These are phyloP conservation scores for Elymus sibiricus DNA, from an alignment of 176 grass and related monocot genomes.

Conservation along the genomic window DNA sequence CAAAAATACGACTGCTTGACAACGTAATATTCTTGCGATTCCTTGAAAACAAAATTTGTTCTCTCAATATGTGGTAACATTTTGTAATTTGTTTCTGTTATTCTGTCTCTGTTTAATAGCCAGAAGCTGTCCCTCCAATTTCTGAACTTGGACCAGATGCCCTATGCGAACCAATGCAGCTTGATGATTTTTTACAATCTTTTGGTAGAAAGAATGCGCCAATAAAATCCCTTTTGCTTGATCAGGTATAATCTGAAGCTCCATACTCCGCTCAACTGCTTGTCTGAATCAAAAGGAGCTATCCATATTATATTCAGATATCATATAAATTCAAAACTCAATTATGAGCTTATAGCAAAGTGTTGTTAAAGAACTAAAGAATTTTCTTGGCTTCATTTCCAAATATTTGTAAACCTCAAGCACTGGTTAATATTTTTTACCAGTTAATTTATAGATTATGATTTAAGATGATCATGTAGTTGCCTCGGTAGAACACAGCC, in stretches of 20 bases:
- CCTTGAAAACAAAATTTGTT: neutral
- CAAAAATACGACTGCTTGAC: slow-evolving; percentile 59
- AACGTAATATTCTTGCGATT: slow-evolving; percentile 38
- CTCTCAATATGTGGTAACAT: neutral
- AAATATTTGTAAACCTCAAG: neutral
- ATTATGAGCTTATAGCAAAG: neutral
- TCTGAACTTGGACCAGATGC: slow-evolving; percentile 84
- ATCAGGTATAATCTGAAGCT: slow-evolving; percentile 53
- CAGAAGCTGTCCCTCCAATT: slow-evolving; percentile 60
- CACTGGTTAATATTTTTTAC: neutral
- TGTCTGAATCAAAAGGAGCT: neutral
- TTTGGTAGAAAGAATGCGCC: slow-evolving; percentile 45
- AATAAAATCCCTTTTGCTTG: slow-evolving; percentile 72
- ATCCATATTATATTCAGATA: neutral
- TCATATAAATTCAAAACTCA: neutral
- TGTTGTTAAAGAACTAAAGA: neutral
- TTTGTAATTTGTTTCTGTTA: neutral
- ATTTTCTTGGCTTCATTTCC: neutral
- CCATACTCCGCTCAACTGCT: neutral
- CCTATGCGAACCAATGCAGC: slow-evolving; percentile 47
- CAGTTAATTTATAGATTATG: neutral
- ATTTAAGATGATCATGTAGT: neutral
- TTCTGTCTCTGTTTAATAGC: slow-evolving; percentile 32
- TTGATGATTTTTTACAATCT: slow-evolving; percentile 47
- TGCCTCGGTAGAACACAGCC: neutral